Evolutionary conservation across 257 asterid genomes (phyloP), one percentile per base, ranked within the genome.

Genomic region (Marsdenia floribunda): DNA sequence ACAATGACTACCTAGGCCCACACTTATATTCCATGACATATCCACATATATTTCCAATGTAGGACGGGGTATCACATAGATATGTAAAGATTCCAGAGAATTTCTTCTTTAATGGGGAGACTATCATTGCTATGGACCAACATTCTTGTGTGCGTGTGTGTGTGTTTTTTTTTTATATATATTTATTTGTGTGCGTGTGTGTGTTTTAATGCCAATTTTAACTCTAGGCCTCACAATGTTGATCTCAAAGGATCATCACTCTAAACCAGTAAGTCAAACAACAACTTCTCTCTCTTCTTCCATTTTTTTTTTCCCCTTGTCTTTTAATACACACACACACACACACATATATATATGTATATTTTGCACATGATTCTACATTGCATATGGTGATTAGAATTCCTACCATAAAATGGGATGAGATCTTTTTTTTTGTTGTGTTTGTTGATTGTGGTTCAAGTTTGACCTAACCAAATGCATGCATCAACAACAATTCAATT

Each of bases 231-330:
- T 59, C 61, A 46, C 71, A 72, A 46, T 67, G 12, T 73, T 46
- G 60, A 61, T 66, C 37, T 19, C 33, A 72, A 19, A 22, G 38
- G 54, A 6, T 38, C 22, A 21, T 57, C 54, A 73, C 60, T 47
- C 61, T 61, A 18, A 61, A 68, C 38, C 68, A 61, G 49, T 11
- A 19, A 73, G 46, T 73, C 71, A 52, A 73, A 73, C 35, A 57
- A 2, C 22, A 11, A 12, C 9, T 15, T 50, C 54, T 14, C 19
- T 50, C 54, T 14, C 16, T 49, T 12, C 3, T 12, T 15, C 54
- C 16, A 14, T 4, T 14, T 1, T 3, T 4, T 5, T 70, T n/a
- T n/a, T n/a, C n/a, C n/a, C n/a, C n/a, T n/a, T n/a, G n/a, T n/a
- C n/a, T n/a, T n/a, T n/a, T n/a, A n/a, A n/a, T n/a, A n/a, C n/a